Conservation (phyloP, 495 filamentous ascomycete genomes). For the Aspergillus nanangensis region DNA sequence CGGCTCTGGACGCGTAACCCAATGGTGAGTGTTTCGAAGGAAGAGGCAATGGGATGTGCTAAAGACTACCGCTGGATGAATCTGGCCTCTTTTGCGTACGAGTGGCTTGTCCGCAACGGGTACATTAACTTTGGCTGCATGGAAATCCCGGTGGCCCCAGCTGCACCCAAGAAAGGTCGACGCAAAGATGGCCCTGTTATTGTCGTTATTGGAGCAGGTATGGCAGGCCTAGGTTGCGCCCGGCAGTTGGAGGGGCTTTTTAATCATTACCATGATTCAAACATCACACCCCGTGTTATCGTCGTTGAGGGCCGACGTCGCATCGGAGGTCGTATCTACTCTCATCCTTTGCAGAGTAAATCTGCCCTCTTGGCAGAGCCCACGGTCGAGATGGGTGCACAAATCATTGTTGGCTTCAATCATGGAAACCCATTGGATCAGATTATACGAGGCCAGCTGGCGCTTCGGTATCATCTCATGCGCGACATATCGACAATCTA, state of each 20-base stretch:
- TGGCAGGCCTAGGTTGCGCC: conserved; percentile 88
- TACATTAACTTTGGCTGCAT: conserved; percentile 98
- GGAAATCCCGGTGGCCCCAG: conserved; percentile 48
- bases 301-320: conserved; percentile 83
- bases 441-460: conserved; percentile 86
- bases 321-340: conserved; percentile 94
- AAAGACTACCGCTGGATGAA: conserved; percentile 89
- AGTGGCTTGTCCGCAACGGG: conserved; percentile 85
- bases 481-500: conserved; percentile 86
- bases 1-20: conserved; percentile 89
- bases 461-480: conserved; percentile 77
- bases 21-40: conserved; percentile 74
- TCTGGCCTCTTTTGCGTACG: conserved; percentile 80
- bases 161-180: conserved; percentile 38
- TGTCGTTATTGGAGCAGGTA: conserved; percentile 89
- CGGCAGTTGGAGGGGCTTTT: conserved; percentile 85
- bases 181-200: conserved; percentile 57
- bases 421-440: conserved; percentile 89
- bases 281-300: conserved; percentile 67
- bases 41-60: conserved; percentile 90
- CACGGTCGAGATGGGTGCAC: conserved; percentile 93
- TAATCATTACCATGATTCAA: conserved; percentile 64
- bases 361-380: conserved; percentile 50
- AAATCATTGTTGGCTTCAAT: conserved; percentile 96
- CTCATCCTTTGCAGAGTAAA: conserved; percentile 67